These are phyloP conservation scores for Hibiscus trionum DNA, from an alignment of 345 rosid genomes.

Conservation along the genomic window DNA sequence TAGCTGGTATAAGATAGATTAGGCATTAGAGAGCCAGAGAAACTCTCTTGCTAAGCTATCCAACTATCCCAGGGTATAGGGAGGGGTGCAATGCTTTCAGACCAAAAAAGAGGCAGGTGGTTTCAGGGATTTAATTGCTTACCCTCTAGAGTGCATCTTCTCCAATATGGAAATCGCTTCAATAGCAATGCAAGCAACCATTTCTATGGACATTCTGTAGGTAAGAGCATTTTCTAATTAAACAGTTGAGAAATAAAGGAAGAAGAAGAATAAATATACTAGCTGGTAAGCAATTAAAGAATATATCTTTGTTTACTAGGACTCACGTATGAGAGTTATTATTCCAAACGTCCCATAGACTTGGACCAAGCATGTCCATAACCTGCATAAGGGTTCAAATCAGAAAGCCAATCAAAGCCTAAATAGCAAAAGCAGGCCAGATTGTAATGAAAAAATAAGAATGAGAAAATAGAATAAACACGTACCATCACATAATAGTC, in stretches of 20 bases:
- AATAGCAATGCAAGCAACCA: conserved; percentile 77
- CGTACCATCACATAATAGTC: conserved; percentile 75
- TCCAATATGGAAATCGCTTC: conserved; percentile 75
- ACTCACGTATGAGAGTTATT: conserved; percentile 60
- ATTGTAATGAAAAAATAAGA: background rate
- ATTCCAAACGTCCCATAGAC: conserved; percentile 81
- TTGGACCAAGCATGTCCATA: conserved; percentile 79
- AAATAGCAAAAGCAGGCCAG: background rate
- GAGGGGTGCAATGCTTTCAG: background rate
- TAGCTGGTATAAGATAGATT: background rate
- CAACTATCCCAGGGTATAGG: background rate
- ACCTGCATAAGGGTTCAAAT: conserved; percentile 32
- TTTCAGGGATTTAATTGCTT: background rate
- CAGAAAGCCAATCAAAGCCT: background rate
- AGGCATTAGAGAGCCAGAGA: background rate
- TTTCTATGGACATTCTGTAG: conserved; percentile 62
- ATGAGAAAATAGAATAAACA: background rate
- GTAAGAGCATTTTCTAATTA: conserved; percentile 11
- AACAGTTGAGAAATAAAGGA: background rate
- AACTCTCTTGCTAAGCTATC: background rate
- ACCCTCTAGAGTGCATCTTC: conserved; percentile 69
- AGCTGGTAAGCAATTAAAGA: background rate
- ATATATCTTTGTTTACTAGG: background rate
- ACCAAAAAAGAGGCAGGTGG: background rate
- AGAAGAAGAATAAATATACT: background rate